phyloP scores from a whole-genome alignment of 2,329 filamentous ascomycete genomes.

The Alternaria consortialis region DNA sequence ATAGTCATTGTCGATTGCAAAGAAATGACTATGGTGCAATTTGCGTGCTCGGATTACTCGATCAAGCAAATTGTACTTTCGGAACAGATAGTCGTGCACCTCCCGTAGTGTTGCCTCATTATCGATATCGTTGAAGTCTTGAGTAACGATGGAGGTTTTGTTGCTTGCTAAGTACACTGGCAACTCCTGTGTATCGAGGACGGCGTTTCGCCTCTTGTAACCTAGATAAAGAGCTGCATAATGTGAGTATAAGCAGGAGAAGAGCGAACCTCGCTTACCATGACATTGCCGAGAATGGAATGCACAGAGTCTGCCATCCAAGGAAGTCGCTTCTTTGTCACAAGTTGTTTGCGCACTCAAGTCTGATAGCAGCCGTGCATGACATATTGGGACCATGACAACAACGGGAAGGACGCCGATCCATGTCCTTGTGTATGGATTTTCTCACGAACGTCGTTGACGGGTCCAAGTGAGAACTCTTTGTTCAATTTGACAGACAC shows the following conservation, averaged over 20 bases:
- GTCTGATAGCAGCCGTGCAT: constrained; percentile 34
- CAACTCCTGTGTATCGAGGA: constrained; percentile 52
- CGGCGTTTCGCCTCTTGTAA: constrained; percentile 59
- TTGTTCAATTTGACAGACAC: neutral
- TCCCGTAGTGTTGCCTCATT: constrained; percentile 51
- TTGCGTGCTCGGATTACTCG: constrained; percentile 55
- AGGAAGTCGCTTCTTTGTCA: constrained; percentile 33
- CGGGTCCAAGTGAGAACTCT: neutral
- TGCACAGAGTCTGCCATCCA: constrained; percentile 34
- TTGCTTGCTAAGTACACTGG: constrained; percentile 52
- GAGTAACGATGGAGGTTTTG: constrained; percentile 51
- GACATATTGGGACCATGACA: constrained; percentile 25
- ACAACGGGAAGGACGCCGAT: neutral
- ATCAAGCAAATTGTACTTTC: constrained; percentile 50
- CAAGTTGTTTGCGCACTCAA: constrained; percentile 32
- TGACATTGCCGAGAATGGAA: constrained; percentile 40
- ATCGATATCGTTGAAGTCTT: constrained; percentile 52
- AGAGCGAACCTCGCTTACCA: constrained; percentile 15
- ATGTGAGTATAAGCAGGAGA: neutral
- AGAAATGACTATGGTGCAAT: constrained; percentile 56
- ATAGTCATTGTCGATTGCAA: constrained; percentile 55
- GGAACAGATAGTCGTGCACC: constrained; percentile 55
- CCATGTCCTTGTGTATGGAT: neutral
- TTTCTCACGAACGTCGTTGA: neutral
- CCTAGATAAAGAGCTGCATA: constrained; percentile 54